Conservation (phyloP, 2,329 filamentous ascomycete species). For the Fusarium protoensiforme region DNA sequence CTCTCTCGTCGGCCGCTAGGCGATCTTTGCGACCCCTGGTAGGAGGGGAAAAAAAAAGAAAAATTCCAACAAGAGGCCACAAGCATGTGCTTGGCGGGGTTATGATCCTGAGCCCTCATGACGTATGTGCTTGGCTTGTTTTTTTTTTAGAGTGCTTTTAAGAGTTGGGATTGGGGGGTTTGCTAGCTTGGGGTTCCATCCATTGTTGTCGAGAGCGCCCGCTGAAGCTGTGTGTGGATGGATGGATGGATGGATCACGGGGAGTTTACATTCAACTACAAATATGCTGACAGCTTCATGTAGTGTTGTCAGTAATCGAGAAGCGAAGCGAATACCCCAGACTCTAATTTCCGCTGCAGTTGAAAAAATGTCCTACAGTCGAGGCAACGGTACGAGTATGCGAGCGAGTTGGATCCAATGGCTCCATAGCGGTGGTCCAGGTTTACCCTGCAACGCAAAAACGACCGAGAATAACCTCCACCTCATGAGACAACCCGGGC, state of each 20-base stretch:
- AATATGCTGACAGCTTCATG: background rate
- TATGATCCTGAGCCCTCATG: background rate
- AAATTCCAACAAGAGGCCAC: background rate
- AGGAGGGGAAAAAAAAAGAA: background rate
- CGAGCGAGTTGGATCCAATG: background rate
- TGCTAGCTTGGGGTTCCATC: background rate
- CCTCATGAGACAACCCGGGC: background rate
- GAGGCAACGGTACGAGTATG: background rate
- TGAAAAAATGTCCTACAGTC: background rate
- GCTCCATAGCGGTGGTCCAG: background rate
- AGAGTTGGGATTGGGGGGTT: background rate
- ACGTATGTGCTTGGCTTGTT: background rate
- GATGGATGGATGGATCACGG: background rate
- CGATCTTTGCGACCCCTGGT: background rate
- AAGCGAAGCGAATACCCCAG: background rate
- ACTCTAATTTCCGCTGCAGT: background rate
- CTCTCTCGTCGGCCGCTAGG: background rate
- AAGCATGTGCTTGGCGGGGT: slow-evolving; percentile 6
- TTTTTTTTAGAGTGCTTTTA: background rate
- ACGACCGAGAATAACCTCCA: background rate
- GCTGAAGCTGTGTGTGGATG: background rate
- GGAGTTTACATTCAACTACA: background rate
- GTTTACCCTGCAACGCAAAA: background rate
- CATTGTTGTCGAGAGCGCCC: background rate
- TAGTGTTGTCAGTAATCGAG: background rate